Conservation (phyloP, 495 filamentous ascomycete species). For the Hapsidospora chrysogenum region DNA sequence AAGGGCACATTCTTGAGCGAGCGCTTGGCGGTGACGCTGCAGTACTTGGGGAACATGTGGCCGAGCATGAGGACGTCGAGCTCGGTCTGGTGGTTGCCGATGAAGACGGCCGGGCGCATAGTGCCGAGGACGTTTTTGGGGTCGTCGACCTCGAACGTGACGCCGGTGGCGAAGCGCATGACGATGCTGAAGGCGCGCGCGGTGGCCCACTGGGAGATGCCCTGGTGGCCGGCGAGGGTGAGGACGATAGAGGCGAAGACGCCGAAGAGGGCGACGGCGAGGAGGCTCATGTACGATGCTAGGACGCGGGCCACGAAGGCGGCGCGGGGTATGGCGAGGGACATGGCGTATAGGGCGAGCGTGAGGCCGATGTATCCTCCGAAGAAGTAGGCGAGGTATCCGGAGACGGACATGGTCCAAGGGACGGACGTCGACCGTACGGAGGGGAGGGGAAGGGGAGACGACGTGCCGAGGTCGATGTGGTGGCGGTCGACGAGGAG, state of each 20-base stretch:
- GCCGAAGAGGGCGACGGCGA: slow-evolving; percentile 58
- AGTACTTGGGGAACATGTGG: slow-evolving; percentile 73
- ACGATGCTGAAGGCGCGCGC: slow-evolving; percentile 66
- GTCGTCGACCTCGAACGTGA: slow-evolving; percentile 61
- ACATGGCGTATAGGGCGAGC: slow-evolving; percentile 35
- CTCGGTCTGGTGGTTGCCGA: slow-evolving; percentile 90
- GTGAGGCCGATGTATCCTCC: slow-evolving; percentile 39
- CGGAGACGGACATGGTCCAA: slow-evolving; percentile 8
- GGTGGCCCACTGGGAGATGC: slow-evolving; percentile 72
- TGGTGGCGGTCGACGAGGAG: not conserved
- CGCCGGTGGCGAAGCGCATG: slow-evolving; percentile 59
- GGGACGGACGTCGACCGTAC: too few species aligned
- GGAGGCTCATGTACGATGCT: slow-evolving; percentile 50
- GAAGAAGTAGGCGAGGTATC: slow-evolving; percentile 35
- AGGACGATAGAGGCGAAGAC: slow-evolving; percentile 57
- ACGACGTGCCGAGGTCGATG: too few species aligned
- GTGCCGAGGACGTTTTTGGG: slow-evolving; percentile 44
- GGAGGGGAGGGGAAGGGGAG: too few species aligned
- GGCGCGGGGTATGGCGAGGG: slow-evolving; percentile 31
- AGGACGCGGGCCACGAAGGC: slow-evolving; percentile 58
- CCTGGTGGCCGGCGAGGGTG: slow-evolving; percentile 50
- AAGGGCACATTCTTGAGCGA: slow-evolving; percentile 67
- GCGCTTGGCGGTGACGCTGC: slow-evolving; percentile 85
- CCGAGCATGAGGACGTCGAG: slow-evolving; percentile 88
- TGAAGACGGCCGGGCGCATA: slow-evolving; percentile 70